phyloP scores from a whole-genome alignment of 345 rosid species.

The Noccaea caerulescens region DNA sequence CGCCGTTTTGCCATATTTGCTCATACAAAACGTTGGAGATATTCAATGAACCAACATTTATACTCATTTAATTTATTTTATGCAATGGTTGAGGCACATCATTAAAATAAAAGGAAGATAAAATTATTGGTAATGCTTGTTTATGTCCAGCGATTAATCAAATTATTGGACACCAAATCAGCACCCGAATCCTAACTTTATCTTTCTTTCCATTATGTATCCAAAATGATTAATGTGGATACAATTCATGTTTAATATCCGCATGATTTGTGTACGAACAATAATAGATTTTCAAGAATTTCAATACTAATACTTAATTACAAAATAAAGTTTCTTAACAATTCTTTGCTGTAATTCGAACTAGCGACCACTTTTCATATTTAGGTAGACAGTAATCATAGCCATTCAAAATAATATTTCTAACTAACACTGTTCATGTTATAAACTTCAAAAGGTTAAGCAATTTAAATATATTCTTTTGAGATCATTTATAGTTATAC shows the following conservation, averaged over 20 bases:
- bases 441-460: background rate
- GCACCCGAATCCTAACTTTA: constrained; percentile 30
- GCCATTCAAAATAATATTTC: constrained; percentile 2
- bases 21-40: background rate
- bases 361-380: constrained; percentile 18
- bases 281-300: constrained; percentile 18
- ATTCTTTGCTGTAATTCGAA: constrained; percentile 10
- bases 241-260: constrained; percentile 16
- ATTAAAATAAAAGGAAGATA: constrained; percentile 9
- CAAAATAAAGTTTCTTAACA: background rate
- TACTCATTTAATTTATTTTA: background rate
- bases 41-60: constrained; percentile 13
- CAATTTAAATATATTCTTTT: background rate
- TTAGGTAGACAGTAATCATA: constrained; percentile 32
- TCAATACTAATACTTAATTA: background rate
- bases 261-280: constrained; percentile 17
- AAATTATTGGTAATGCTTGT: background rate
- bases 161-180: constrained; percentile 41
- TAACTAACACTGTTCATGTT: background rate
- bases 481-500: background rate
- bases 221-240: constrained; percentile 25
- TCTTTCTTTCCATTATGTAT: constrained; percentile 3
- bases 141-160: constrained; percentile 39
- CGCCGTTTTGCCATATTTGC: constrained; percentile 8
- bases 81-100: background rate